Evolutionary conservation across 371 early-diverging fungal genomes (phyloP).

Genomic region (Parasitella parasitica): DNA sequence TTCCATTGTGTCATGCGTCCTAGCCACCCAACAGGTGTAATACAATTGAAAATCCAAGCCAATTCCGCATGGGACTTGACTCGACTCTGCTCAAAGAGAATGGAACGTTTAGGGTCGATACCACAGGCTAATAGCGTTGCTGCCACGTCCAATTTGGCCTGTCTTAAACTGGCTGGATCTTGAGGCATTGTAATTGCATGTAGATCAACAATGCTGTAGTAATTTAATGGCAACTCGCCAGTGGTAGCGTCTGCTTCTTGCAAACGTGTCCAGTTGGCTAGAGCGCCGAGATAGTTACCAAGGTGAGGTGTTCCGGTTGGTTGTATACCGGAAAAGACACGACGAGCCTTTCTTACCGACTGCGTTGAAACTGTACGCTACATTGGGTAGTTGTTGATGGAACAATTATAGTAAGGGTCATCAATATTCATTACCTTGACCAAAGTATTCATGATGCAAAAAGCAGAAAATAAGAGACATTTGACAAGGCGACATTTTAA

Average conservation of each 20-base stretch:
- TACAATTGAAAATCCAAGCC: slow-evolving; percentile 84
- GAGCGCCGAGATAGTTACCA: slow-evolving; percentile 94
- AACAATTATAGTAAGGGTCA: not conserved
- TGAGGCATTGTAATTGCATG: slow-evolving; percentile 91
- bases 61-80: slow-evolving; percentile 82
- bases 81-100: slow-evolving; percentile 80
- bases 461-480: not conserved
- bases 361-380: slow-evolving; percentile 25
- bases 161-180: slow-evolving; percentile 62
- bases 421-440: not conserved
- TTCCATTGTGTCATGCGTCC: slow-evolving; percentile 97
- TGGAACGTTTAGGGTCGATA: slow-evolving; percentile 72
- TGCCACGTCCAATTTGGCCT: slow-evolving; percentile 70
- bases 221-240: slow-evolving; percentile 30
- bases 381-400: not conserved
- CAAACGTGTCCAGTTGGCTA: slow-evolving; percentile 82
- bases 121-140: slow-evolving; percentile 84
- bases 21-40: slow-evolving; percentile 86
- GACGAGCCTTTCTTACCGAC: slow-evolving; percentile 3
- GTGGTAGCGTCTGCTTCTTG: slow-evolving; percentile 56
- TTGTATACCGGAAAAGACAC: slow-evolving; percentile 86
- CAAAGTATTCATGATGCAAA: slow-evolving; percentile 3
- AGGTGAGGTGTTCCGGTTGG: slow-evolving; percentile 93
- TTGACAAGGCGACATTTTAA: not conserved
- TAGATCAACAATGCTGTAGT: slow-evolving; percentile 85